Base-by-base conservation (phyloP, 2,329 filamentous ascomycete genomes). In the Talaromyces sp. region DNA sequence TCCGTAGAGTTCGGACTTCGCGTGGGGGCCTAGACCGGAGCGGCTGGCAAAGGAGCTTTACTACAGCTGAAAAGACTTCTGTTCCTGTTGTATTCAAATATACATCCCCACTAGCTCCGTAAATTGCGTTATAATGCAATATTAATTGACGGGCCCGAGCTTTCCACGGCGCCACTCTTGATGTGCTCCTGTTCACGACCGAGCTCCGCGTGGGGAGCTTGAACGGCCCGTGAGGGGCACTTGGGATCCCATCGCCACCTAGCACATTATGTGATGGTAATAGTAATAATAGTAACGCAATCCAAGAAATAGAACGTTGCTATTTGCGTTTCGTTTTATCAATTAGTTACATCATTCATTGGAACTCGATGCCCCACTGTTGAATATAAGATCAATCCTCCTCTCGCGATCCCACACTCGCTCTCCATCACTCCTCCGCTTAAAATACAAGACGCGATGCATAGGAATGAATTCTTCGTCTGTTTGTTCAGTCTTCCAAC, bases 391-490 rank as follows among this genome's bases (percentile, higher is more conserved):
- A 68, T 83, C 81, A 54, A 78, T 74, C 65, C 79, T 77, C 69
- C 66, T 72, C 54, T 74, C 74, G 47, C 82, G 73, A 66, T 85
- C 81, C 82, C 83, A 85, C 2, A 85, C 75, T 36, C 78, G 66
- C 28, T 77, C 75, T 18, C 72, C 76, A 55, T 74, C 67, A 5
- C 67, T 68, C 34, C 68, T 72, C 63, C 75, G 75, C 64, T 77
- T 80, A 65, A 84, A 80, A 63, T 82, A 81, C 60, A 81, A 63
- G 18, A 85, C 80, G 2, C 83, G 76, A 70, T 85, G 82, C 65
- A 81, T 78, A 3, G 83, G 83, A 61, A 85, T 83, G 61, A 84
- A 85, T 54, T 85, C 82, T 62, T 85, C 82, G 31, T 85, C 72
- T 9, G 82, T 84, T 34, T 78, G 77, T 55, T 83, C 82, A 18